Evolutionary conservation across 192 early-diverging fungal species (phyloP), one percentile per base, ranked within the genome.

Genomic region (Spizellomyces punctatus): DNA sequence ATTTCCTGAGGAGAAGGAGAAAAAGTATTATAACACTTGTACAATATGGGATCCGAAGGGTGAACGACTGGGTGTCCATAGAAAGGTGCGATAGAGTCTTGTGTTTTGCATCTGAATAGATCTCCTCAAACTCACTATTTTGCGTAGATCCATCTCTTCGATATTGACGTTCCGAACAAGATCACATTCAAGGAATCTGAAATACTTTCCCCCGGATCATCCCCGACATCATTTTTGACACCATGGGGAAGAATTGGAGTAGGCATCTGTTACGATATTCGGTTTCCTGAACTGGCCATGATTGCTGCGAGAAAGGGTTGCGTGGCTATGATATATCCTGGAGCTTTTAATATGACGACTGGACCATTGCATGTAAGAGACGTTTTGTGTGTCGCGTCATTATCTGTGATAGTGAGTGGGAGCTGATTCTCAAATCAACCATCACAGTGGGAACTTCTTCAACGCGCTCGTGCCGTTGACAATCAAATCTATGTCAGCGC

Each of bases 201-300:
- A 57, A 91, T 90, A 14, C 78, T 99, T 54, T 83, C 81, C 45
- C 75, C 90, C 0, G 97, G 97, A n/a, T 76, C 82, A 64, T 69
- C 81, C 22, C 73, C 94, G 73, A 96, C 95, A 22, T 83, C 90
- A 61, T 82, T 98, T 63, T 77, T 86, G 9, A 96, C 95, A 62
- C 82, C 62, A 21, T 93, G 89, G 77, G 97, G 96, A 27, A 88
- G 85, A 64, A 86, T 99, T 67, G 96, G 96, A 12, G 77, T 98
- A 12, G 97, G 89, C 4, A 98, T 99, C 47, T 99, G 97, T 57
- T 99, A 99, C 78, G 97, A 99, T 66, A 92, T 99, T 10, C 79
- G 94, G 66, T 99, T 99, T 76, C 97, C 97, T 8, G 97, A 99
- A 70, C 81, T 96, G 73, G 95, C 97, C 49, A 96, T 92, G 90